Percentiles rank a stretch among this genome's conserved stretches.
These are phyloP conservation scores for Brassica nigra DNA, from an alignment of 345 rosid genomes.

Conservation along the genomic window DNA sequence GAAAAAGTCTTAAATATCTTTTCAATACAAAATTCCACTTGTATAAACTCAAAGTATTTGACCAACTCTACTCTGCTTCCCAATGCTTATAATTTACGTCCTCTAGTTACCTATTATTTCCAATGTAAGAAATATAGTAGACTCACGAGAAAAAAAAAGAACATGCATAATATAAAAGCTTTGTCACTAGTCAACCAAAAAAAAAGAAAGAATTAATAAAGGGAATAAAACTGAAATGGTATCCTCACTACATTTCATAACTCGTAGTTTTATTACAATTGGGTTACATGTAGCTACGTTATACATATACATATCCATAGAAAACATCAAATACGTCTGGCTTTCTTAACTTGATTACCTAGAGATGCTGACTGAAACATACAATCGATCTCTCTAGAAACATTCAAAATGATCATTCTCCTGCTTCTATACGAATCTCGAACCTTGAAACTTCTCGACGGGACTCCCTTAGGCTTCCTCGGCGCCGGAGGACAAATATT, in stretches of 20 bases:
- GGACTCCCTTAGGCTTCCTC: constrained; percentile 64
- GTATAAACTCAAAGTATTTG: constrained; percentile 11
- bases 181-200: not conserved
- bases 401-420: constrained; percentile 51
- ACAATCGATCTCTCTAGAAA: constrained; percentile 64
- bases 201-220: not conserved
- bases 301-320: constrained; percentile 19
- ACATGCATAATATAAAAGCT: not conserved
- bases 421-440: constrained; percentile 26
- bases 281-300: constrained; percentile 20
- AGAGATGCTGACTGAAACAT: constrained; percentile 47
- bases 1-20: not conserved
- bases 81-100: constrained; percentile 1
- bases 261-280: constrained; percentile 26
- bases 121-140: not conserved
- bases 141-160: constrained; percentile 9
- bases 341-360: constrained; percentile 60
- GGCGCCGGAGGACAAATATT: constrained; percentile 78
- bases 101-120: constrained; percentile 10
- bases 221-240: not conserved
- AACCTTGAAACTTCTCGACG: constrained; percentile 40
- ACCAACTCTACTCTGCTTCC: constrained; percentile 15
- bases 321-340: constrained; percentile 37
- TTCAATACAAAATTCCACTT: constrained; percentile 5
- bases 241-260: constrained; percentile 4